Evolutionary conservation across 192 early-diverging fungal genomes (phyloP).

Genomic region (Coemansia sp.): DNA sequence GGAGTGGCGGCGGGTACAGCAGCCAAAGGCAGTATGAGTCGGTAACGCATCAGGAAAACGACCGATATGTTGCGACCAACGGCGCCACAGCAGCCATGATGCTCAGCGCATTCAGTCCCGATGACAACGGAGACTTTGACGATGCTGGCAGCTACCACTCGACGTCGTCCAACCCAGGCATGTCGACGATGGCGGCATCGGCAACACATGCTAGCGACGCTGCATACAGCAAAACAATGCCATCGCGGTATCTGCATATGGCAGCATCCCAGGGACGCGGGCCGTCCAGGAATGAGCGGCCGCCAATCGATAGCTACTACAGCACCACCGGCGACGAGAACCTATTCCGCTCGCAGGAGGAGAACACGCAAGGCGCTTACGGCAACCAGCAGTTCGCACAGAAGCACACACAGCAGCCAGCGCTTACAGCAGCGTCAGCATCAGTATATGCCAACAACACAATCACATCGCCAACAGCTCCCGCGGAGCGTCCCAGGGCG

Average conservation of each 20-base stretch:
- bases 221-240: conserved; percentile 31
- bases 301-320: conserved; percentile 40
- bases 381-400: conserved; percentile 6
- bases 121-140: conserved; percentile 44
- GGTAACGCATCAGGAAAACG: neutral
- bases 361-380: neutral
- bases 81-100: conserved; percentile 19
- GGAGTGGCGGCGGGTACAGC: conserved; percentile 2
- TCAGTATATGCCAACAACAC: neutral
- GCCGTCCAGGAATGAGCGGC: conserved; percentile 10
- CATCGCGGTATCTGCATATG: conserved; percentile 39
- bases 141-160: conserved; percentile 59
- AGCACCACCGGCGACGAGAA: conserved; percentile 31
- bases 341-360: conserved; percentile 16
- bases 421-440: neutral
- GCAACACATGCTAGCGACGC: conserved; percentile 11
- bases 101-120: conserved; percentile 24
- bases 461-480: conserved; percentile 7
- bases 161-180: conserved; percentile 43
- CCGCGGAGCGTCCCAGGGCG: conserved; percentile 10
- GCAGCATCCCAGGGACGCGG: conserved; percentile 26
- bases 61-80: conserved; percentile 8
- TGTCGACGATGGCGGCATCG: conserved; percentile 12
- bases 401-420: neutral
- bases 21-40: conserved; percentile 7